Base-by-base conservation (phyloP, 2,329 filamentous ascomycete genomes). In the Aspergillus glaucus region DNA sequence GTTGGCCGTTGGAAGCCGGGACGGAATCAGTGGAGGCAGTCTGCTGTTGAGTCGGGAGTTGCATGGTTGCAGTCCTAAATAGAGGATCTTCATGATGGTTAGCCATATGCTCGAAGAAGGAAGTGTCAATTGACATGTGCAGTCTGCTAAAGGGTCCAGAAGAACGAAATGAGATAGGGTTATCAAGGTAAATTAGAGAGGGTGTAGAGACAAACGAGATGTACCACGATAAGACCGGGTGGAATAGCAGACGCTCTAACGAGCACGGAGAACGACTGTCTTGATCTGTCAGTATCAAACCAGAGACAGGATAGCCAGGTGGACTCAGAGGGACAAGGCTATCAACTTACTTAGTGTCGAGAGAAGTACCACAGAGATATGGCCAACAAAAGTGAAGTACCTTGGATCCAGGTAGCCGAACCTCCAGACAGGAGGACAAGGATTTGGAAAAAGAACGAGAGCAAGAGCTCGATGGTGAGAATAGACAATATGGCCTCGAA, bases 1-100 rank as follows among this genome's bases (percentile, higher is more conserved):
- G 22, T 41, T 62, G 60, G 42, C 54, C 50, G 28, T 50, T 53
- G 17, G 59, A 52, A 46, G 51, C 47, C 45, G 56, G 59, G 21
- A 46, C 51, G 44, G 59, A 49, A 17, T 67, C 64, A 21, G 53
- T 48, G 22, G 62, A 54, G 34, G 50, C 52, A 45, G 56, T 50
- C 40, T 59, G 57, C 44, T 57, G 55, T 37, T 61, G 59, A 41
- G 28, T 42, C 40, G 64, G 62, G 32, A 49, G 40, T 48, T 59
- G 59, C 61, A 66, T 66, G 17, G 36, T 50, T 46, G 43, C 14
- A 24, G 40, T 36, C 22, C 51, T 50, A 46, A 45, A 50, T 44
- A 45, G 41, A 47, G 34, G 30, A 47, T 47, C 47, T 47, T 30
- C 17, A 28, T 22, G n/a, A 17, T 1, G 5, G 36, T 48, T 44